These are phyloP conservation scores for Vitellaria paradoxa DNA, from an alignment of 179 eudicot genomes.

Conservation along the genomic window DNA sequence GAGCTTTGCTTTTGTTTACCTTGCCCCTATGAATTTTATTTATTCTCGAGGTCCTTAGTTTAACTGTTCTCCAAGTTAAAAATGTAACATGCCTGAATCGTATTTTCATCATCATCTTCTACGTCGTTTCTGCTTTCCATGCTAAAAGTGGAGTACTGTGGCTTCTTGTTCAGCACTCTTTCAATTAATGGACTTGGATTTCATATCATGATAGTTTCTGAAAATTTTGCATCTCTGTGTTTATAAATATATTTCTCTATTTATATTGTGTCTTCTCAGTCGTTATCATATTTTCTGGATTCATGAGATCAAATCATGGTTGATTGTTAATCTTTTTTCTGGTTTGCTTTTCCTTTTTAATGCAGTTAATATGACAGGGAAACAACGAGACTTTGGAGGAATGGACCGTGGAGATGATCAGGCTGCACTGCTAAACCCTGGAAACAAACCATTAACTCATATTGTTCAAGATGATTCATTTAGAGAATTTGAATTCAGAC, in stretches of 20 bases:
- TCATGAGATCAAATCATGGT: not conserved
- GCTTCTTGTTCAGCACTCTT: not conserved
- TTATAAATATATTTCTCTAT: not conserved
- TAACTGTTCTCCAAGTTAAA: not conserved
- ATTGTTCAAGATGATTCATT: conserved; percentile 96
- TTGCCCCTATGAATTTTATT: not conserved
- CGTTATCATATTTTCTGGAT: not conserved
- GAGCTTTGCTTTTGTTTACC: not conserved
- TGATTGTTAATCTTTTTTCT: conserved; percentile 4
- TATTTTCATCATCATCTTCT: not conserved
- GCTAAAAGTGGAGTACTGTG: not conserved
- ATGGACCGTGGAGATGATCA: conserved; percentile 92
- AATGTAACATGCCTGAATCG: too few species aligned
- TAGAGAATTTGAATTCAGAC: conserved; percentile 95
- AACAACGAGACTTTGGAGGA: conserved; percentile 85
- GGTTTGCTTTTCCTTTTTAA: conserved; percentile 12
- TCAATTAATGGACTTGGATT: not conserved
- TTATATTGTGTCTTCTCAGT: not conserved
- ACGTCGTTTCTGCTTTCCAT: not conserved
- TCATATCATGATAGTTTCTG: too few species aligned
- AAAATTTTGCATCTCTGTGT: not conserved
- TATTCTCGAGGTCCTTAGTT: not conserved
- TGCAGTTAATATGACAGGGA: conserved; percentile 69
- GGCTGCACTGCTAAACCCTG: conserved; percentile 75
- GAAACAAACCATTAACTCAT: conserved; percentile 64